These are phyloP conservation scores for Colletotrichum gloeosporioides DNA, from an alignment of 2,329 filamentous ascomycete species.

Conservation along the genomic window DNA sequence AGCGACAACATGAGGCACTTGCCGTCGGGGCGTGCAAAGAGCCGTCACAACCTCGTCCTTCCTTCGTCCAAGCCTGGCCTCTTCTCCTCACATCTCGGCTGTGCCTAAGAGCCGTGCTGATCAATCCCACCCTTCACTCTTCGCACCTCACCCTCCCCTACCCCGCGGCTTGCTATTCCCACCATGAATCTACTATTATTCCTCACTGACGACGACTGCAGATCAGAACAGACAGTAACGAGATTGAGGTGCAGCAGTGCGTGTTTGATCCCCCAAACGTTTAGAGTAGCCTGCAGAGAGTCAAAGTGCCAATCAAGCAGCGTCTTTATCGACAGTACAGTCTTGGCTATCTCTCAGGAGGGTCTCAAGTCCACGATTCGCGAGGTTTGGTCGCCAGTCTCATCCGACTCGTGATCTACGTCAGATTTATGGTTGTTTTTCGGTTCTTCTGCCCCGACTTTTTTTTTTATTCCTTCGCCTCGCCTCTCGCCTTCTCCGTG, in stretches of 20 bases:
- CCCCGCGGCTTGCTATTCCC: neutral
- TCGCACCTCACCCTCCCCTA: neutral
- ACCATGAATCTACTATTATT: neutral
- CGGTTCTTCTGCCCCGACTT: neutral
- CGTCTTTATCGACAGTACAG: neutral
- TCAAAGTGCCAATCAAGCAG: neutral
- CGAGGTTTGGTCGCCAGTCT: neutral
- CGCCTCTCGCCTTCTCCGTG: neutral
- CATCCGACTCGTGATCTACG: neutral
- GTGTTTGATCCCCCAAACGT: neutral
- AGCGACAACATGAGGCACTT: conserved; percentile 1
- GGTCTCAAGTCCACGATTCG: neutral
- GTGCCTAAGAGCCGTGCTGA: conserved; percentile 12
- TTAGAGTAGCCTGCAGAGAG: neutral
- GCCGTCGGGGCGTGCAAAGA: neutral
- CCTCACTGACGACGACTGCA: neutral
- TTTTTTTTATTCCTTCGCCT: neutral
- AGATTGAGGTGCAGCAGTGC: neutral
- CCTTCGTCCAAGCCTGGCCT: neutral
- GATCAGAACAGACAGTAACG: neutral
- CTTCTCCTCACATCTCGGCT: conserved; percentile 2
- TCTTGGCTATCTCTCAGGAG: neutral
- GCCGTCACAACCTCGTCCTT: neutral
- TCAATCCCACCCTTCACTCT: neutral
- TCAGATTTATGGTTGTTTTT: neutral